Percentiles rank a stretch among this genome's conserved stretches.
Conservation (phyloP, 2,329 filamentous ascomycete genomes). For the Blastomyces silverae region DNA sequence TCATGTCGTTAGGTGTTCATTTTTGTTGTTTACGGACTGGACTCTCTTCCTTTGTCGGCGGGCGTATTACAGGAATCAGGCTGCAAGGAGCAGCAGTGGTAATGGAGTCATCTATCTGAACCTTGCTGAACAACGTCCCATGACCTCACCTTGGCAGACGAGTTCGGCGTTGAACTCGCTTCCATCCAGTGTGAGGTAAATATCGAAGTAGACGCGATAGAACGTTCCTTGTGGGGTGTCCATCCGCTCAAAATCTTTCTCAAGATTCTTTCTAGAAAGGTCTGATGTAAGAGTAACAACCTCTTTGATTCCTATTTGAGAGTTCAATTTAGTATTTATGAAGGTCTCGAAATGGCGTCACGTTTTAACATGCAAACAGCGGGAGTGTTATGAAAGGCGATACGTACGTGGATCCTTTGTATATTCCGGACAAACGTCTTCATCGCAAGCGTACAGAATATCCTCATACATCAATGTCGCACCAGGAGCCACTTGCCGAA, state of each 20-base stretch:
- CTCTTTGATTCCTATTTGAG: conserved; percentile 80
- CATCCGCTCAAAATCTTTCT: conserved; percentile 99
- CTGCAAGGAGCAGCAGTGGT: background rate
- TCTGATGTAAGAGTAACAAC: conserved; percentile 97
- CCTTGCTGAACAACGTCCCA: conserved; percentile 89
- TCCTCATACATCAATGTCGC: conserved; percentile 99
- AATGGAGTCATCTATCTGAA: conserved; percentile 54
- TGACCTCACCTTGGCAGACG: conserved; percentile 98
- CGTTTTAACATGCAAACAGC: conserved; percentile 5
- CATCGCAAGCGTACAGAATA: conserved; percentile 93
- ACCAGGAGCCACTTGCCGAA: conserved; percentile 93
- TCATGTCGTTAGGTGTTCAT: background rate
- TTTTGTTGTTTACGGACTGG: background rate
- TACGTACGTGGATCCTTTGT: conserved; percentile 97
- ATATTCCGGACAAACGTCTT: conserved; percentile 96
- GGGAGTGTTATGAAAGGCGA: background rate
- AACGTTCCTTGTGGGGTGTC: conserved; percentile 96
- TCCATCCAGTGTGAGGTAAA: conserved; percentile 88
- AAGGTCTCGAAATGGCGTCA: background rate
- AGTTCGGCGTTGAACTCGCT: conserved; percentile 97
- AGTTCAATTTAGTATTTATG: conserved; percentile 18
- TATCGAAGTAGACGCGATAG: conserved; percentile 66
- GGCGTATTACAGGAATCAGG: background rate
- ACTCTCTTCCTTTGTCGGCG: background rate
- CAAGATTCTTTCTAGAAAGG: conserved; percentile 92